Evolutionary conservation across 805 yeast genomes (phyloP).

Genomic region (Ogataea sp.): DNA sequence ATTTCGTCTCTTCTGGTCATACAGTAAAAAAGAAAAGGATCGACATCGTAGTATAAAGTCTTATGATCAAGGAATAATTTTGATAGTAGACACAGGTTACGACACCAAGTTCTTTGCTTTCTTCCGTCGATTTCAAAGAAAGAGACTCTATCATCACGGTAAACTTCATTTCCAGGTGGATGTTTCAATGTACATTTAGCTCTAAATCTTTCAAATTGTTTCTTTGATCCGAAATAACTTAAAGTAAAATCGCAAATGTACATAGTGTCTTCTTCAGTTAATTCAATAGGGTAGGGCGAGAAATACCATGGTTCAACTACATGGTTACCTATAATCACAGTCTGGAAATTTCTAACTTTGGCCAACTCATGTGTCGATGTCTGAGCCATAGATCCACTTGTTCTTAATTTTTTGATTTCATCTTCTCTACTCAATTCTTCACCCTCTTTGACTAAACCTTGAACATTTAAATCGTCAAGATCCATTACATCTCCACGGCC

Average conservation of each 20-base stretch:
- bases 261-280: conserved; percentile 84
- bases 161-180: conserved; percentile 98
- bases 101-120: conserved; percentile 94
- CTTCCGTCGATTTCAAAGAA: conserved; percentile 98
- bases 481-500: conserved; percentile 78
- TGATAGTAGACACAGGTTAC: conserved; percentile 84
- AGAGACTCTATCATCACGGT: conserved; percentile 85
- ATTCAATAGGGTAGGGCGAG: conserved; percentile 92
- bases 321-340: conserved; percentile 79
- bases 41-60: conserved; percentile 94
- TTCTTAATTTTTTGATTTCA: conserved; percentile 84
- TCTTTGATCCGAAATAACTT: conserved; percentile 78
- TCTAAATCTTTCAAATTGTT: conserved; percentile 90
- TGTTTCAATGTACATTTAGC: conserved; percentile 81
- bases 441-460: conserved; percentile 56
- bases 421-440: conserved; percentile 81
- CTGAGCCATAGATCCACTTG: conserved; percentile 98
- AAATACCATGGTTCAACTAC: conserved; percentile 99
- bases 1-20: conserved; percentile 86
- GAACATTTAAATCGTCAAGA: conserved; percentile 76
- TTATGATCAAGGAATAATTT: conserved; percentile 93
- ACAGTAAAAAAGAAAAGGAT: conserved; percentile 91
- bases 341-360: conserved; percentile 74
- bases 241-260: conserved; percentile 89
- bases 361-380: conserved; percentile 75